Base-by-base conservation (phyloP, 2,329 filamentous ascomycete species). In the Chalaropsis ovoidea region DNA sequence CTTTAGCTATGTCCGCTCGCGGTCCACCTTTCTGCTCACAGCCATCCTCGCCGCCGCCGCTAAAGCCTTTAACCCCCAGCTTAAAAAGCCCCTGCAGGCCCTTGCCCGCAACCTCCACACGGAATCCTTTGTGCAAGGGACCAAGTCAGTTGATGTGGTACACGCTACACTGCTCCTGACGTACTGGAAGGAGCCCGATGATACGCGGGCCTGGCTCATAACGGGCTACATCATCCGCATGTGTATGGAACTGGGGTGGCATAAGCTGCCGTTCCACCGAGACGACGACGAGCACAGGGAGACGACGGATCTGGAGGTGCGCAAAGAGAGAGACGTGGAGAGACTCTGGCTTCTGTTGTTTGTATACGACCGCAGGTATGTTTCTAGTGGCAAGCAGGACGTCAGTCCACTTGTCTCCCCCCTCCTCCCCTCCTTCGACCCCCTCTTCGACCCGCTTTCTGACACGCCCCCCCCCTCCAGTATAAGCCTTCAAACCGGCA, bases 171-270 rank as follows among this genome's bases (percentile, higher is more conserved):
- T 75, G n/a, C 69, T 76, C 8, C 65, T 75, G 5, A 77, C 76
- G 1, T 76, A 76, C 67, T 77, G 75, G 75, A 78, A 77, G 68
- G 74, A 77, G 49, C 74, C 75, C 2, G 73, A 75, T 7, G 76
- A 78, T 66, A 75, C 72, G 11, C 71, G 76, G 13, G 74, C 73
- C 3, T 77, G 76, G 75, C 70, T 75, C 19, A 70, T 73, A 1
- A 69, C 77, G 8, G 76, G 76, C 2, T 76, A 76, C 65, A 74
- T 73, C 0, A 76, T 77, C 47, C 70, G 76, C 7, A 74, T 77
- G 70, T 73, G 73, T 62, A 74, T 77, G 69, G 75, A 77, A 47
- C 67, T 77, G 19, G 73, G 74, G 0, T 76, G 74, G 74, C 74
- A 76, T 56, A 70, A 71, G 11, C 49, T 75, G 13, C 67, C 65